These are phyloP conservation scores for Urtica urens DNA, from an alignment of 306 rosid species.

Conservation along the genomic window DNA sequence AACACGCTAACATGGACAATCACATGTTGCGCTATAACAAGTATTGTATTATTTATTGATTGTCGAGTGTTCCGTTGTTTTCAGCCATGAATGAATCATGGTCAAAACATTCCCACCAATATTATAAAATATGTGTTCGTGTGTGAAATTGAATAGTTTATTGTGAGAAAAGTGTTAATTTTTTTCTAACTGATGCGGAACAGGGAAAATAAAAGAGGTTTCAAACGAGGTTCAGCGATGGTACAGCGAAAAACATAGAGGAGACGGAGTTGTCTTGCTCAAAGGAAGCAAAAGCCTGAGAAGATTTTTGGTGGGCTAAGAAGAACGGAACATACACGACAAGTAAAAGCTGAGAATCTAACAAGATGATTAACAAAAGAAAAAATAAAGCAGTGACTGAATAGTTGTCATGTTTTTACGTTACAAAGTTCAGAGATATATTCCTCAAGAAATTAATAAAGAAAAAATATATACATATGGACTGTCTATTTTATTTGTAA, in stretches of 20 bases:
- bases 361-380: not conserved
- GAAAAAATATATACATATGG: not conserved
- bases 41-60: not conserved
- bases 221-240: not conserved
- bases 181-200: not conserved
- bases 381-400: slow-evolving; percentile 10
- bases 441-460: no score
- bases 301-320: not conserved
- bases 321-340: no score
- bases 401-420: slow-evolving; percentile 6
- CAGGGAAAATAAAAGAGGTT: not conserved
- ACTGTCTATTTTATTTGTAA: no score
- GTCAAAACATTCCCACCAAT: not conserved
- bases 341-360: slow-evolving; percentile 2
- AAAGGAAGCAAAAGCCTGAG: slow-evolving; percentile 3
- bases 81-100: not conserved
- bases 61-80: not conserved
- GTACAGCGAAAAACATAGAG: not conserved
- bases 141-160: no score
- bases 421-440: not conserved
- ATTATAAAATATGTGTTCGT: no score
- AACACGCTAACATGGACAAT: slow-evolving; percentile 5
- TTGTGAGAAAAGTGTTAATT: no score
- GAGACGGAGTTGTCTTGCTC: slow-evolving; percentile 10
- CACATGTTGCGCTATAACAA: not conserved